Evolutionary conservation across 805 yeast genomes (phyloP), one percentile per base, ranked within the genome.

Genomic region (Candida chilensis): DNA sequence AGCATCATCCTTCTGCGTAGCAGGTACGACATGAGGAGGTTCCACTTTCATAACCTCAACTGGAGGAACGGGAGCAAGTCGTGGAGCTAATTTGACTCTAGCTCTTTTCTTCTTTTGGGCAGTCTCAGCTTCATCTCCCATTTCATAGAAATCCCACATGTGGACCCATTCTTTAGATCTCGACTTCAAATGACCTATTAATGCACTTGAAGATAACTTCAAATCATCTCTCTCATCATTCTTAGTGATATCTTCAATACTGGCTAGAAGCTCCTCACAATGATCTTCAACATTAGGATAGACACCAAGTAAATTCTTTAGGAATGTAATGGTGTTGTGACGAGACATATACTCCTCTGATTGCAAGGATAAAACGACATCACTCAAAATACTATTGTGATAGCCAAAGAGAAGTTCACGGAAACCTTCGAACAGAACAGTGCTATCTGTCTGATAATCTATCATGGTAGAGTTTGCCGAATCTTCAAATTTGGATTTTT

Each of bases 181-280:
- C 1, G 84, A 71, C 33, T 67, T 71, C 16, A 81, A 52, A 36
- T 77, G 77, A 0, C 86, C 88, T 30, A 71, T 56, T 31, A 82
- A 60, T 2, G 92, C 88, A 48, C 66, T 74, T 0, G 86, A 75
- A 1, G 95, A 78, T 20, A 88, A 57, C 44, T 74, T 81, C 42
- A 88, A 65, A 52, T 88, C 97, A 32, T 83, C 88, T 38, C 96
- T 68, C 3, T 55, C 47, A 38, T 88, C 96, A 0, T 49, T 44
- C 4, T 49, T 37, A 5, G 71, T 45, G 14, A 82, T 70, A 2
- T 44, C 40, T 18, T 71, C 64, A 20, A 88, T 56, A 8, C 62
- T 51, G 4, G 50, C 54, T 5, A 66, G 50, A 2, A 87, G 45
- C 5, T 45, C 34, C 32, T 71, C 74, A 20, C 86, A 78, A 33